Conservation (phyloP, 2,329 filamentous ascomycete genomes). For the Sporothrix schenckii region DNA sequence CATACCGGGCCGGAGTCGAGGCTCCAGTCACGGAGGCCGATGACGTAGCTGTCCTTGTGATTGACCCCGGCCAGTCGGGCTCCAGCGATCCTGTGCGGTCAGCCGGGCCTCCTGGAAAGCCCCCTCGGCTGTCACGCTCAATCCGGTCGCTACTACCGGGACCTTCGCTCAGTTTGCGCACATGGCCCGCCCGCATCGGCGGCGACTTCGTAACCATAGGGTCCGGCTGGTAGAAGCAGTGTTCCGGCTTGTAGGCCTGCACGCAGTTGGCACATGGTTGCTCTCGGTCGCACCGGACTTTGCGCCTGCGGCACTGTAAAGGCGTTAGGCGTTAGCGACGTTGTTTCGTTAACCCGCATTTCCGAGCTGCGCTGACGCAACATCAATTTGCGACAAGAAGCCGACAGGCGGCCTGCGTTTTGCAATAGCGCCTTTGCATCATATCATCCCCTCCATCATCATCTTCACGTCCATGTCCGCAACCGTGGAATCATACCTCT, state of each 20-base stretch:
- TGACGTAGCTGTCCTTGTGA: conserved; percentile 50
- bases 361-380: neutral
- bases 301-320: conserved; percentile 48
- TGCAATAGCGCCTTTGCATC: neutral
- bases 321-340: conserved; percentile 16
- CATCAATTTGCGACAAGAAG: neutral
- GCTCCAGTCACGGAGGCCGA: conserved; percentile 56
- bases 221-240: conserved; percentile 37
- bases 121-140: conserved; percentile 21
- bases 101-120: conserved; percentile 2
- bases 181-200: conserved; percentile 26
- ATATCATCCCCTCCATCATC: neutral
- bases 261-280: conserved; percentile 49
- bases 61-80: conserved; percentile 33
- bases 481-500: conserved; percentile 37
- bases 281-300: conserved; percentile 50
- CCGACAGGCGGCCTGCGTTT: neutral
- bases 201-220: conserved; percentile 32
- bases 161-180: conserved; percentile 29
- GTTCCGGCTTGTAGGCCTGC: conserved; percentile 39
- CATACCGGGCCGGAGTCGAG: conserved; percentile 39
- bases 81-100: conserved; percentile 27
- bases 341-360: neutral
- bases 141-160: conserved; percentile 22
- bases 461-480: no score